Percentiles rank a stretch among this genome's conserved stretches.
Evolutionary conservation across 768 basidiomycete genomes (phyloP).

Genomic region (Phanerochaete carnosa): DNA sequence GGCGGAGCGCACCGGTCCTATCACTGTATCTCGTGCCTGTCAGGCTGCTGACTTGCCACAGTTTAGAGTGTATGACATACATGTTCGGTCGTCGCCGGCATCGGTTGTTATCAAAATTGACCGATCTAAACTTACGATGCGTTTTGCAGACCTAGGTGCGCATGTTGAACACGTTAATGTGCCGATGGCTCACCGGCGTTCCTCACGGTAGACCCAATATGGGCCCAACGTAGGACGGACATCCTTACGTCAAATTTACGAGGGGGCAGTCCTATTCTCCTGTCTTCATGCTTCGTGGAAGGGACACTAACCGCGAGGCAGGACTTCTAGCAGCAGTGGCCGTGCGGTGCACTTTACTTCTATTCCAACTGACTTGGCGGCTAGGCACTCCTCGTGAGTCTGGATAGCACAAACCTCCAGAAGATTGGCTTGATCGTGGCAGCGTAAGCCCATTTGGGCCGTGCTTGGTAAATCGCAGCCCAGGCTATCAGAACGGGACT

Average conservation of each 20-base stretch:
- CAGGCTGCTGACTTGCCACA: neutral
- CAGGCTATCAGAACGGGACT: neutral
- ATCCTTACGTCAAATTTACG: neutral
- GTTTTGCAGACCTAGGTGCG: neutral
- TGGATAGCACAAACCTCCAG: neutral
- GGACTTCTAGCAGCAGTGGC: neutral
- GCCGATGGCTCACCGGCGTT: neutral
- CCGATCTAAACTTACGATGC: neutral
- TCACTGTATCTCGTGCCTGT: neutral
- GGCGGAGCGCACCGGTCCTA: neutral
- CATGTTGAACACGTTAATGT: neutral
- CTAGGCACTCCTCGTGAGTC: neutral
- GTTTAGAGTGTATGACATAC: neutral
- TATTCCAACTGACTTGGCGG: neutral
- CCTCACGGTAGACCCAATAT: neutral
- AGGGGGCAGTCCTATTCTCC: neutral
- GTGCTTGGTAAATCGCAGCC: neutral
- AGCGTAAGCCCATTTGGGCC: neutral
- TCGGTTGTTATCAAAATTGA: neutral
- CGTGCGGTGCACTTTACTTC: neutral
- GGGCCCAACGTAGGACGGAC: neutral
- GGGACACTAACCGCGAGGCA: neutral
- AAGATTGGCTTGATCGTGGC: conserved; percentile 2
- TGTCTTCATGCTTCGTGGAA: neutral
- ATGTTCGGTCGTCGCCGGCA: neutral